Percentiles rank a stretch among this genome's conserved stretches.
These are phyloP conservation scores for Cladorrhinum sp. DNA, from an alignment of 2,329 filamentous ascomycete species.

Conservation along the genomic window DNA sequence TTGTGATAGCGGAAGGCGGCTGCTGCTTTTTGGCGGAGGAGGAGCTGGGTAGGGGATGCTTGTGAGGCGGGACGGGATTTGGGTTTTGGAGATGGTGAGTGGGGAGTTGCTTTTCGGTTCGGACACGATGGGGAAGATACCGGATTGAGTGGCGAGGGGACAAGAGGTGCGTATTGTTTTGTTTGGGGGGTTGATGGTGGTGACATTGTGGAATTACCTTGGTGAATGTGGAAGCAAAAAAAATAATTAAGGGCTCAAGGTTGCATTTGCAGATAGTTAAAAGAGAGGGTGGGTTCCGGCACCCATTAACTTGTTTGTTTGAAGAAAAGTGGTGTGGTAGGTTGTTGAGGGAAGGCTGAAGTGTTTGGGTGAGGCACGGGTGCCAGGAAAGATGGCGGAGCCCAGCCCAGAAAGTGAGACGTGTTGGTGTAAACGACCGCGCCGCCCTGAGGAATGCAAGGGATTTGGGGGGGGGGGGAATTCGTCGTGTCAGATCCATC, in stretches of 20 bases:
- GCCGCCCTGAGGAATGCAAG: conserved; percentile 8
- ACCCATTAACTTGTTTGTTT: not conserved
- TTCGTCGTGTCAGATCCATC: conserved; percentile 2
- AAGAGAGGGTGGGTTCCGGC: not conserved
- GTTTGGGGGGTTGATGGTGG: not conserved
- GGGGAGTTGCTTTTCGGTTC: too few species aligned
- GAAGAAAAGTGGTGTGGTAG: not conserved
- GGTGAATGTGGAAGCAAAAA: too few species aligned
- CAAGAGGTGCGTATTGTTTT: not conserved
- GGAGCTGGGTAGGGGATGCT: not conserved
- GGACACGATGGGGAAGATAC: too few species aligned
- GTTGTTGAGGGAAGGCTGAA: not conserved
- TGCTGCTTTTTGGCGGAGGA: conserved; percentile 6
- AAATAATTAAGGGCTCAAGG: too few species aligned
- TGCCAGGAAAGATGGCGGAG: not conserved
- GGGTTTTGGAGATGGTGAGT: not conserved
- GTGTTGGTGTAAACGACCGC: conserved; percentile 1
- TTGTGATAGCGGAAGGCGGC: conserved; percentile 1
- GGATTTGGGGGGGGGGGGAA: not conserved
- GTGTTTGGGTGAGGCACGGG: not conserved
- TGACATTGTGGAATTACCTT: not conserved
- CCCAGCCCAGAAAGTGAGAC: not conserved
- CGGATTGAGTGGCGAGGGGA: conserved; percentile 4
- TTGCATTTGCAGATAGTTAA: not conserved
- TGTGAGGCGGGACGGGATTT: not conserved